phyloP scores from a whole-genome alignment of 257 asterid species.

The Anisodus acutangulus region DNA sequence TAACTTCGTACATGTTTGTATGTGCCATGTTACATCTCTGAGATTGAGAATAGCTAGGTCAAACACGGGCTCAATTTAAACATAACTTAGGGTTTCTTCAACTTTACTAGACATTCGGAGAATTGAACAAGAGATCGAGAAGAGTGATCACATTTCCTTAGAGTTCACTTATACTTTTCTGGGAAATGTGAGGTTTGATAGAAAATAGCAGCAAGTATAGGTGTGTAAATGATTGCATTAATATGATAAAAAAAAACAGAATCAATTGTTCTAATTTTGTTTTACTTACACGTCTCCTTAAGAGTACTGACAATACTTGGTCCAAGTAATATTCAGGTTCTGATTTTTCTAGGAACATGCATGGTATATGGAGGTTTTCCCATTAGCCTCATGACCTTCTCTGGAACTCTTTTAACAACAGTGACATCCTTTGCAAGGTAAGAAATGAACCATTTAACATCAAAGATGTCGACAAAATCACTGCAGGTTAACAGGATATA shows the following conservation, averaged over 20 bases:
- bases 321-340: conserved; percentile 95
- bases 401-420: conserved; percentile 90
- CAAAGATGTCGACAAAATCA: conserved; percentile 85
- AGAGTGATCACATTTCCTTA: conserved; percentile 19
- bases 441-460: conserved; percentile 95
- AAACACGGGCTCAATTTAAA: background rate
- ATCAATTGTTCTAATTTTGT: background rate
- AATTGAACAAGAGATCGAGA: conserved; percentile 17
- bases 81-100: background rate
- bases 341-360: conserved; percentile 94
- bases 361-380: conserved; percentile 97
- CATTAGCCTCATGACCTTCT: conserved; percentile 93
- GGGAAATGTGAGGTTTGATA: background rate
- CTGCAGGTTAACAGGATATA: conserved; percentile 54
- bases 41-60: conserved; percentile 7
- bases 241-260: background rate
- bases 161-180: background rate
- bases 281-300: conserved; percentile 87
- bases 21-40: conserved; percentile 10
- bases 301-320: conserved; percentile 89
- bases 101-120: background rate
- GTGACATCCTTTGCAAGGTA: conserved; percentile 89
- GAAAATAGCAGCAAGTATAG: conserved; percentile 1
- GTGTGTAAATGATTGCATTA: conserved; percentile 6
- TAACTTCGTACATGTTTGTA: background rate